These are phyloP conservation scores for Hymenoscyphus linearis DNA, from an alignment of 2,329 filamentous ascomycete species.

Conservation along the genomic window DNA sequence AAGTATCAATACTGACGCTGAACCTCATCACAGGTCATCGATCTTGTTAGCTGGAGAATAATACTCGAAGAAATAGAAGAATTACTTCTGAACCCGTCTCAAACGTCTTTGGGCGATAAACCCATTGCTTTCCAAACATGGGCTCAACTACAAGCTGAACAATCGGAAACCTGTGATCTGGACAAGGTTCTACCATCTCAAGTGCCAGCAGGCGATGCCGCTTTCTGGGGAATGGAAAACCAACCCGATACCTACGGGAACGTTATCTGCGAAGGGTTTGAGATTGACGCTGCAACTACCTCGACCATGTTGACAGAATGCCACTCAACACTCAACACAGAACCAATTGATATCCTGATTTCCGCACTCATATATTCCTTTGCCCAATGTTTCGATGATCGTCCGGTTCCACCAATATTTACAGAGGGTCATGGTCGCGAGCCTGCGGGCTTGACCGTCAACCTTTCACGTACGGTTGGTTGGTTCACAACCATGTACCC, in stretches of 20 bases:
- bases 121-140: conserved; percentile 30
- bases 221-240: conserved; percentile 27
- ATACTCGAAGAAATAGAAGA: conserved; percentile 36
- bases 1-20: too few relatives aligned
- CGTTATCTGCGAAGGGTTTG: conserved; percentile 35
- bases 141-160: conserved; percentile 31
- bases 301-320: conserved; percentile 22
- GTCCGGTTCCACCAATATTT: conserved; percentile 34
- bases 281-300: conserved; percentile 38
- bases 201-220: conserved; percentile 3
- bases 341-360: conserved; percentile 37
- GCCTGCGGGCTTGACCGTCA: conserved; percentile 28
- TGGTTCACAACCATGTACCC: conserved; percentile 44
- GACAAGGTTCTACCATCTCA: conserved; percentile 28
- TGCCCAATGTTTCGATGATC: conserved; percentile 32
- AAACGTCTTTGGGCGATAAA: neutral
- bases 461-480: conserved; percentile 38
- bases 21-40: conserved; percentile 20
- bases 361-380: conserved; percentile 35
- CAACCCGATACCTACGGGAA: conserved; percentile 24
- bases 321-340: conserved; percentile 32
- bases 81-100: conserved; percentile 2
- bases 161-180: conserved; percentile 28
- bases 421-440: conserved; percentile 40
- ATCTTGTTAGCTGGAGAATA: conserved; percentile 36